Evolutionary conservation across 2,329 filamentous ascomycete genomes (phyloP), one percentile per base, ranked within the genome.

Genomic region (Aspergillus caelatus): DNA sequence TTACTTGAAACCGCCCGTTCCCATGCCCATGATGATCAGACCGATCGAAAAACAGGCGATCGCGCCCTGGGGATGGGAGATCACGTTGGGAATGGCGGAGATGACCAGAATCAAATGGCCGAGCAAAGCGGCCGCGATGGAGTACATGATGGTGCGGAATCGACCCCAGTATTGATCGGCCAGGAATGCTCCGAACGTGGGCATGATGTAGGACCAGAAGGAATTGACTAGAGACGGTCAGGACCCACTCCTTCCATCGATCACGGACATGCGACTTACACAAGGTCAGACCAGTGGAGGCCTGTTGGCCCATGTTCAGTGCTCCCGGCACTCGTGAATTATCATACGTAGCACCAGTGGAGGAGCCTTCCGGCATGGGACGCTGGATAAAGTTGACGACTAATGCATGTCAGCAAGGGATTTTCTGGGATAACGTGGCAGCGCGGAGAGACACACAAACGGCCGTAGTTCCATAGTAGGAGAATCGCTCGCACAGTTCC

Each of bases 1-100:
- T 28, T 62, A 73, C 82, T 94, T 94, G 85, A 94, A 93, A 71
- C 91, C 90, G 65, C 91, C 91, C 1, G 90, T 92, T 50, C 91
- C 91, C 34, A 92, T 76, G n/a, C 89, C 90, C 73, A 93, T 86
- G 72, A 93, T 84, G 52, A 91, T 77, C 67, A 91, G 82, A 28
- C 87, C 86, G 34, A 88, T 78, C 2, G 89, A 76, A 70, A 92
- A 90, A 58, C 86, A 88, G 1, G 81, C 89, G 53, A 92, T 85
- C 0, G 89, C 82, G 14, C 82, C 80, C 19, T 88, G 83, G 41
- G 79, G 78, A 66, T 86, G 78, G 52, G 85, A 78, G 54, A 93
- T 88, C 55, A 91, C 86, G 3, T 74, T 71, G 0, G 90, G 90
- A 1, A 90, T 79, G 19, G 90, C 85, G 2, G 89, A 87, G 34